Evolutionary conservation across 352 stramenopile species (phyloP), one percentile per base, ranked within the genome.

Genomic region (Globisporangium nagaii): DNA sequence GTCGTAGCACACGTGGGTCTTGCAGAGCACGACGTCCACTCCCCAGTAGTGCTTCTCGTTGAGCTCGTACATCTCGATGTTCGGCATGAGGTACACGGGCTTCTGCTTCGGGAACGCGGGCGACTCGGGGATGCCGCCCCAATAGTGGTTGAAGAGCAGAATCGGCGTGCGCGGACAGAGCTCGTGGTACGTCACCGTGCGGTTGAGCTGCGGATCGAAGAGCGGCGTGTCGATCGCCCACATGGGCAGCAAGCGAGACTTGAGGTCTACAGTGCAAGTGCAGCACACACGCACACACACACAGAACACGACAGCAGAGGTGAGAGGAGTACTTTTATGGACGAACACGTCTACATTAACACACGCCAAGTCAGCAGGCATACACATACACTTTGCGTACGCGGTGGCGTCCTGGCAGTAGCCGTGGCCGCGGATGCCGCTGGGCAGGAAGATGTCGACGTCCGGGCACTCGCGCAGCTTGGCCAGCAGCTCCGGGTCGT

Each of bases 1-100:
- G 7, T 66, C 58, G 19, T 65, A 66, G 20, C 72, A 85, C 11
- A 79, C 34, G 8, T 58, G 49, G 0, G 75, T 88, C 41, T 82
- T 82, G 49, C 66, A 79, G 27, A 84, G 41, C 35, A 84, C 68
- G 1, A 67, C 67, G 22, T 84, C 61, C 22, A 62, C 64, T 30
- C 52, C 45, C 63, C 69, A 77, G 32, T 72, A 78, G 12, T 75
- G 68, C 28, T 62, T 30, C 34, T 59, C 36, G 9, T 42, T 59
- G n/a, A 84, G 62, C 37, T 82, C 74, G 54, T 74, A 67, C 74
- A 85, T 85, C 59, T 85, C 71, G 34, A 79, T 72, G 53, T 76
- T 79, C 6, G 67, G 65, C 67, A 79, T 77, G 24, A 79, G 45
- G 31, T 70, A 84, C 24, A 84, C 43, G 1, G 57, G 54, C 47